Evolutionary conservation across 2,329 filamentous ascomycete species (phyloP), one percentile per base, ranked within the genome.

Genomic region (Juglanconis sp.): DNA sequence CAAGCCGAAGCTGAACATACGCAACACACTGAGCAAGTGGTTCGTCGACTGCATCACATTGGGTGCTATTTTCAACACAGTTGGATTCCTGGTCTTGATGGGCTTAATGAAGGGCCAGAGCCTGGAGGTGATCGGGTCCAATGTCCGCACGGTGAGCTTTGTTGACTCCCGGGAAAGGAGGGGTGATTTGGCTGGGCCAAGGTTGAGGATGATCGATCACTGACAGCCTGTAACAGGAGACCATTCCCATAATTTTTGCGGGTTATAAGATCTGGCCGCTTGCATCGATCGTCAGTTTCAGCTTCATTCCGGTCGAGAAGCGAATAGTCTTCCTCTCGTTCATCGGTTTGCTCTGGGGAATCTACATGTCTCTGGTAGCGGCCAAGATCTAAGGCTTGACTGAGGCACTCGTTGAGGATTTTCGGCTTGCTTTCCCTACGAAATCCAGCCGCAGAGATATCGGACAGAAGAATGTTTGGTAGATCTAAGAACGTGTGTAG

Each of bases 201-300:
- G 24, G 24, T 24, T 24, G 24, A 24, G 24, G 24, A 24, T 24
- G 24, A 24, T 24, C 24, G 24, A 42, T 47, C 36, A 38, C 53
- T 56, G 30, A 49, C 31, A 24, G 31, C 5, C 24, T n/a, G 32
- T 40, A 4, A 31, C 35, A 76, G 73, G 72, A 81, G 71, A 81
- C 78, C 1, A 72, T 80, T 6, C 76, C 78, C 5, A 74, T 82
- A 46, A 80, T 80, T 10, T 68, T 81, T 10, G 78, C 78, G 3
- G 78, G 78, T 2, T 80, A 80, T 66, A 81, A 80, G 66, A 77
- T 82, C 44, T 82, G 80, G 79, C 79, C 80, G 0, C 71, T 81
- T 51, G 80, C 79, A 1, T 81, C 78, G 42, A 74, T 82, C 60
- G 72, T 82, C 58, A 81, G 78, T 67, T 82, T 82, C 65, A 77